Conservation (phyloP, 1,284 basidiomycete species). For the Trichosporon sp. region DNA sequence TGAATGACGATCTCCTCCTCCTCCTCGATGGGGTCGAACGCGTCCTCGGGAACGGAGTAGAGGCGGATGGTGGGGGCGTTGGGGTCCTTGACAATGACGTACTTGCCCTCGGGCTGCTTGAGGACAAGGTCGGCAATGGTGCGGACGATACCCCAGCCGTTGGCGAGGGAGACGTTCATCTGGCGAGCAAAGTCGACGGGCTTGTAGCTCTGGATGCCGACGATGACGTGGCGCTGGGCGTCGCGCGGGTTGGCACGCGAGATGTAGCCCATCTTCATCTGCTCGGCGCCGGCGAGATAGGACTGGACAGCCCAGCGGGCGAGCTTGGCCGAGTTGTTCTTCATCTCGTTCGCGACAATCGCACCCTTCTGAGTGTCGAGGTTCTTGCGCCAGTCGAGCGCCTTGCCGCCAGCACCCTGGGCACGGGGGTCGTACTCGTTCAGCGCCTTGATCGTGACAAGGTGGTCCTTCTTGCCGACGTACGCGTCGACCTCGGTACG, state of each 20-base stretch:
- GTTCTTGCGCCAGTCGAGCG: constrained; percentile 95
- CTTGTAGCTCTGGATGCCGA: constrained; percentile 93
- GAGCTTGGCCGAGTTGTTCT: constrained; percentile 98
- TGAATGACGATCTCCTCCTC: constrained; percentile 62
- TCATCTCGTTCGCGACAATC: constrained; percentile 99
- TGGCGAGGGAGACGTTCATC: constrained; percentile 91
- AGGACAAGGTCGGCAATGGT: constrained; percentile 88
- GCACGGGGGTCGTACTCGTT: constrained; percentile 97
- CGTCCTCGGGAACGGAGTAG: constrained; percentile 84
- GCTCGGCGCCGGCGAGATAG: constrained; percentile 90
- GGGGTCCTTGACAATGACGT: constrained; percentile 91
- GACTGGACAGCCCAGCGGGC: constrained; percentile 98
- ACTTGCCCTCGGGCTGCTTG: constrained; percentile 96
- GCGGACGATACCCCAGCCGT: constrained; percentile 98
- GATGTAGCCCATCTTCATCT: constrained; percentile 95
- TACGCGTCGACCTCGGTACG: constrained; percentile 97
- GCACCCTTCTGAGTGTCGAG: constrained; percentile 96
- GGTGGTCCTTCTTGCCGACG: constrained; percentile 62
- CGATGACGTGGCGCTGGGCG: constrained; percentile 90
- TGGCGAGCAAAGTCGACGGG: constrained; percentile 92
- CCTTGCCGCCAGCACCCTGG: constrained; percentile 65
- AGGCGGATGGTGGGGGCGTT: constrained; percentile 93
- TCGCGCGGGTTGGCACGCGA: constrained; percentile 93
- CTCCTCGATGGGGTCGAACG: constrained; percentile 83
- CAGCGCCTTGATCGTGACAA: constrained; percentile 89